Evolutionary conservation across 176 grass and related monocot genomes (phyloP).

Genomic region (Musa acuminata): DNA sequence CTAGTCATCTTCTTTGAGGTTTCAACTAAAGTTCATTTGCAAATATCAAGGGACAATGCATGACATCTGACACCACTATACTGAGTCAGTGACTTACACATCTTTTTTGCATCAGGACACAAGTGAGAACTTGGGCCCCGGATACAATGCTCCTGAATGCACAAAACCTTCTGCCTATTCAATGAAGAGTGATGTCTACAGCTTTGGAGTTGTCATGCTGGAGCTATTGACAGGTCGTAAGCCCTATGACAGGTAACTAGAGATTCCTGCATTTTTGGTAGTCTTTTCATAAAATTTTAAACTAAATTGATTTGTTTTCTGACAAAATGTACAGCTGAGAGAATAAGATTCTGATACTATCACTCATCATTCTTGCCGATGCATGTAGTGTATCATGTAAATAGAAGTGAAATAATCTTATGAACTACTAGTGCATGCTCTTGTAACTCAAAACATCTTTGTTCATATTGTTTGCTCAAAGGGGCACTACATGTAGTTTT

Average conservation of each 20-base stretch:
- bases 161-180: conserved; percentile 44
- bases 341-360: not conserved
- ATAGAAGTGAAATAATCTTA: no score
- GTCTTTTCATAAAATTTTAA: conserved; percentile 2
- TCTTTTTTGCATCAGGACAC: conserved; percentile 42
- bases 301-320: conserved; percentile 7
- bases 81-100: not conserved
- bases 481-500: no score
- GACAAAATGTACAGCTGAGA: conserved; percentile 6
- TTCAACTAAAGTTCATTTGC: conserved; percentile 12
- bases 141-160: conserved; percentile 68
- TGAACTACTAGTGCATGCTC: no score
- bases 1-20: conserved; percentile 68
- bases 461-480: no score
- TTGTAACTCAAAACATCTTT: no score
- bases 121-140: conserved; percentile 58
- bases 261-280: not conserved
- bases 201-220: conserved; percentile 75
- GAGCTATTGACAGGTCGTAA: conserved; percentile 81
- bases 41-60: not conserved
- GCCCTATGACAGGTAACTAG: conserved; percentile 54
- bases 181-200: conserved; percentile 80
- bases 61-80: not conserved
- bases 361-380: no score
- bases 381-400: no score